phyloP scores from a whole-genome alignment of 164 flowering plant genomes.

The Hamamelis virginiana region DNA sequence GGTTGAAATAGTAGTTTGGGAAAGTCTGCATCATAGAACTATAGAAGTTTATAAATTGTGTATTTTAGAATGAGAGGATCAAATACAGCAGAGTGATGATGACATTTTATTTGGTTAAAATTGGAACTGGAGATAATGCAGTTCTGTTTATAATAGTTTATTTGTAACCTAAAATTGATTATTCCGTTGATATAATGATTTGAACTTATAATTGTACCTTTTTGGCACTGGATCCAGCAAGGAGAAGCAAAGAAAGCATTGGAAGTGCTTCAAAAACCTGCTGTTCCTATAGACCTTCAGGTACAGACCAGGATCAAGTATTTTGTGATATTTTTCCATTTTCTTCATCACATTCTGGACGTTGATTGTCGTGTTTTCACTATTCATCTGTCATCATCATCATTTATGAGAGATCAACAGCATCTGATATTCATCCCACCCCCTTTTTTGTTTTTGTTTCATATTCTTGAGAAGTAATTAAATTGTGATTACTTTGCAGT shows the following conservation, averaged over 20 bases:
- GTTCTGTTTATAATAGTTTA: not conserved
- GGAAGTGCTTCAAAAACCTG: conserved; percentile 87
- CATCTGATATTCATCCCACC: not conserved
- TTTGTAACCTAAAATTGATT: not conserved
- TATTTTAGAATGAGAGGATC: not conserved
- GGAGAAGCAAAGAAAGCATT: conserved; percentile 97
- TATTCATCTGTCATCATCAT: conserved; percentile 2
- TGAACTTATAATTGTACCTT: not conserved
- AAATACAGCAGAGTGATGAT: not conserved
- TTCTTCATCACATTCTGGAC: not conserved
- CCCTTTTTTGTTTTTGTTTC: not conserved
- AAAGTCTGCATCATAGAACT: not conserved
- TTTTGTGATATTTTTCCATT: conserved; percentile 2
- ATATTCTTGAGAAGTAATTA: not conserved
- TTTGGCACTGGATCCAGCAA: conserved; percentile 50
- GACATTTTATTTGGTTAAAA: not conserved
- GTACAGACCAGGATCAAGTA: conserved; percentile 32
- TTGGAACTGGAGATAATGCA: not conserved
- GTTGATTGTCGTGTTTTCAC: not conserved
- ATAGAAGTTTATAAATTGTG: not conserved
- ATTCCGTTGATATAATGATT: not conserved
- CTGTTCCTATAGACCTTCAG: conserved; percentile 86
- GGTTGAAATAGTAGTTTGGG: not conserved
- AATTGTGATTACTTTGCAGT: conserved; percentile 50
- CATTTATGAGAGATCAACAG: not conserved